Evolutionary conservation across 2,329 filamentous ascomycete genomes (phyloP).

Genomic region (Neophaeococcomyces aloes): DNA sequence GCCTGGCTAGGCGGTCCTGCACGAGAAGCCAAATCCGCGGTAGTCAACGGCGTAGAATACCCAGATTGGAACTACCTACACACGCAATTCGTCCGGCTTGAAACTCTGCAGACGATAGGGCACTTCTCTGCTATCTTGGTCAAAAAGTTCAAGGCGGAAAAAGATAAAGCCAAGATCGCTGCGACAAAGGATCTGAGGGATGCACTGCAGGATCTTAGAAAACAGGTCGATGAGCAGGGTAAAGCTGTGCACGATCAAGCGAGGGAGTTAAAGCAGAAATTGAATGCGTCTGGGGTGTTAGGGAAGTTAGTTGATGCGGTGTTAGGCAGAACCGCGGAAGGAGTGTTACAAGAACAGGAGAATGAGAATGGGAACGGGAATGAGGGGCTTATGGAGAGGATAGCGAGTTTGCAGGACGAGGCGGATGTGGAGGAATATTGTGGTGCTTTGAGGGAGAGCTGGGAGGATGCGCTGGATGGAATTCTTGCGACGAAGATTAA

Average conservation of each 20-base stretch:
- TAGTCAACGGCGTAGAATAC: constrained; percentile 17
- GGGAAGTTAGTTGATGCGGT: constrained; percentile 32
- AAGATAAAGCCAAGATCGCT: constrained; percentile 8
- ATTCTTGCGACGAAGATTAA: constrained; percentile 24
- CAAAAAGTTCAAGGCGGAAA: constrained; percentile 9
- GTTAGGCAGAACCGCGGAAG: constrained; percentile 24
- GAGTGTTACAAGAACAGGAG: too few relatives aligned
- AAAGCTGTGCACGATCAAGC: constrained; percentile 29
- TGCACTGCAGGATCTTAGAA: neutral
- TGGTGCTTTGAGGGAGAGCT: constrained; percentile 37
- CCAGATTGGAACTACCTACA: constrained; percentile 36
- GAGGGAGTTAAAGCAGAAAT: constrained; percentile 28
- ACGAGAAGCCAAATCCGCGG: constrained; percentile 16
- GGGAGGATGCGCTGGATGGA: constrained; percentile 36
- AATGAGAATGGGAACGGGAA: constrained; percentile 8
- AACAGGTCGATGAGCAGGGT: constrained; percentile 11
- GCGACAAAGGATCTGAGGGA: neutral
- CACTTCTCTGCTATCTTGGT: constrained; percentile 22
- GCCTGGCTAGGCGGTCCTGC: neutral
- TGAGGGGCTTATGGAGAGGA: constrained; percentile 14
- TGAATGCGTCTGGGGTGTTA: constrained; percentile 33
- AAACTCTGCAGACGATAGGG: constrained; percentile 32
- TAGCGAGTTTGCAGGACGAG: constrained; percentile 30
- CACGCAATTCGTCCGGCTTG: constrained; percentile 28
- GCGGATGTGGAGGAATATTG: constrained; percentile 34